Evolutionary conservation across 2,329 filamentous ascomycete genomes (phyloP).

Genomic region (Hypoxylon sp.): DNA sequence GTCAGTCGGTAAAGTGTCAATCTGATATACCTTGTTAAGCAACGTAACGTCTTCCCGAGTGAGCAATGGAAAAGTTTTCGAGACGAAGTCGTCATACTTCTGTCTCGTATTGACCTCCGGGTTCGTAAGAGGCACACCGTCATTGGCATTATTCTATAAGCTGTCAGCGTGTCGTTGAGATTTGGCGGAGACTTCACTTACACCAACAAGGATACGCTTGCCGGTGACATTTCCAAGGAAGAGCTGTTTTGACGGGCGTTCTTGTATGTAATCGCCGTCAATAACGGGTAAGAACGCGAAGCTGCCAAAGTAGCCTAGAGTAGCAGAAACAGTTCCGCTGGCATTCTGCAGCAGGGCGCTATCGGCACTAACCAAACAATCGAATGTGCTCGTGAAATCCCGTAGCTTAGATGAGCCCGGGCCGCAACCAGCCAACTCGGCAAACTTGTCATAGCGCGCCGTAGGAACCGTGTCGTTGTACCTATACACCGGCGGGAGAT

Average conservation of each 20-base stretch:
- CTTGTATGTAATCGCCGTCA: constrained; percentile 47
- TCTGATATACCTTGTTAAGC: constrained; percentile 42
- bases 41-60: constrained; percentile 30
- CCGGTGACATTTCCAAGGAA: constrained; percentile 37
- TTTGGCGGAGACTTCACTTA: constrained; percentile 5
- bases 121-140: constrained; percentile 51
- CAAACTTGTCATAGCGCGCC: constrained; percentile 45
- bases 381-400: constrained; percentile 41
- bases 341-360: constrained; percentile 46
- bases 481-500: constrained; percentile 44
- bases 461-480: constrained; percentile 43
- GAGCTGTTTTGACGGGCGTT: constrained; percentile 42
- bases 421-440: constrained; percentile 46
- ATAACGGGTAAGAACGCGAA: constrained; percentile 50
- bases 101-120: constrained; percentile 46
- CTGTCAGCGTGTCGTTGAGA: constrained; percentile 10
- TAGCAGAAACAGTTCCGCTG: constrained; percentile 48
- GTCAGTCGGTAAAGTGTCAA: constrained; percentile 30
- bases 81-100: constrained; percentile 47
- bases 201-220: constrained; percentile 46
- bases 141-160: constrained; percentile 52
- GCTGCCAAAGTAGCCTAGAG: constrained; percentile 46
- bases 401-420: constrained; percentile 7
- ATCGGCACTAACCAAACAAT: constrained; percentile 47
- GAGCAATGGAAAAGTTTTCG: constrained; percentile 46